Base-by-base conservation (phyloP, 768 basidiomycete genomes). In the Lyophyllum semitale region DNA sequence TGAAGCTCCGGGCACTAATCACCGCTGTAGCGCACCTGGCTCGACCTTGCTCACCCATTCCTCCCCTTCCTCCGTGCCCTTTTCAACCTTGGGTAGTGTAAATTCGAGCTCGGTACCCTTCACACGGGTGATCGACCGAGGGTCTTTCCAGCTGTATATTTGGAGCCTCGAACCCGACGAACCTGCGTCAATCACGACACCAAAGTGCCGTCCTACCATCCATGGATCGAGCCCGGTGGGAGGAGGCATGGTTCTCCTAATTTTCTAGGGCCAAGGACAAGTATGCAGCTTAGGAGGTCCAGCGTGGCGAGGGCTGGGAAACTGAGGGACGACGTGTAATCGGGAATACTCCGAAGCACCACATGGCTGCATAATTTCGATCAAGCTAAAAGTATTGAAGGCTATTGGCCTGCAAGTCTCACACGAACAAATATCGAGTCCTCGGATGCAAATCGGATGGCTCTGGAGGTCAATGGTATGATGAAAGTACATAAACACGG, bases 161-260 rank as follows among this genome's bases (percentile, higher is more conserved):
- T 98, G 95, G 32, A 98, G 77, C 51, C 97, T 79, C 4, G 96
- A 98, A 26, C 97, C 97, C 22, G 95, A 98, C 69, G 95, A 97
- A 57, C 97, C 97, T 67, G 97, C 97, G 77, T 99, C 97, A 71
- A 99, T 93, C 59, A 98, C 95, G 56, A 98, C 83, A 56, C 93
- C 94, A 72, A 93, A 96, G 63, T 88, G 85, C 61, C 93, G 86
- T 52, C 84, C 85, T 56, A 81, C 73, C 53, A 91, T 81, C 92
- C 92, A 94, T 58, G 86, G 73, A 67, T 92, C 84, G 61, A 78
- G 78, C 50, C 75, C 82, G 54, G 80, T 83, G 55, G 89, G 87
- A 46, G 92, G 89, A 42, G 90, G 87, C 92, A 94, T 92, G 35
- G 40, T 51, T 35, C 49, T 51, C 23, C 30, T n/a, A 4, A 20